Evolutionary conservation across 192 early-diverging fungal genomes (phyloP).

Genomic region (Paraglomus brasilianum): DNA sequence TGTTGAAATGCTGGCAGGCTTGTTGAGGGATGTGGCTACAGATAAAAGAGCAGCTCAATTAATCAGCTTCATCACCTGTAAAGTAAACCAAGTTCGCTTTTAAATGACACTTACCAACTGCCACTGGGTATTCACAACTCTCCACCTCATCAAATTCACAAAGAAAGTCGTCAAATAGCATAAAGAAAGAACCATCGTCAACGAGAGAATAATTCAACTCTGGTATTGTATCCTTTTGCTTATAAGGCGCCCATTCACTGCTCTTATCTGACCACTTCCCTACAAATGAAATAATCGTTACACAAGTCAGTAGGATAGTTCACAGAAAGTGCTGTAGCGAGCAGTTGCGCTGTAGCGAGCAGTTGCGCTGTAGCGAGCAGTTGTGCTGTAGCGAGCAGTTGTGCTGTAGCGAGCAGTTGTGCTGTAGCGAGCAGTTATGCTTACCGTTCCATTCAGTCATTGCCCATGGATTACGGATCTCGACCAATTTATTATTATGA

Average conservation of each 20-base stretch:
- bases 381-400: not conserved
- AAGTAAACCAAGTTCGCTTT: too few relatives aligned
- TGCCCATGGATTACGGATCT: slow-evolving; percentile 52
- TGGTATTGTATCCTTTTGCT: not conserved
- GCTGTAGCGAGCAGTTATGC: not conserved
- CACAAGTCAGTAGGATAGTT: too few relatives aligned
- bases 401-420: not conserved
- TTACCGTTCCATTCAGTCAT: slow-evolving; percentile 48
- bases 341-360: not conserved
- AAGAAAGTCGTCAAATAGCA: not conserved
- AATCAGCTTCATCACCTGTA: too few relatives aligned
- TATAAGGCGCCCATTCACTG: not conserved
- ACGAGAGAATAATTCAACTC: not conserved
- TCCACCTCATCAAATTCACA: not conserved
- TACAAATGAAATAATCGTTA: not conserved
- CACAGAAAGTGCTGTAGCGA: not conserved
- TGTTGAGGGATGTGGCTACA: too few relatives aligned
- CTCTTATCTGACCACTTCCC: not conserved
- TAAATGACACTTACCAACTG: too few relatives aligned
- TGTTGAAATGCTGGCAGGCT: too few relatives aligned
- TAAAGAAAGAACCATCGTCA: slow-evolving; percentile 14
- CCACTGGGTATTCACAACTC: not conserved
- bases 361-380: too few relatives aligned
- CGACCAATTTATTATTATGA: slow-evolving; percentile 36
- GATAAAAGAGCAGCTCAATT: too few relatives aligned